phyloP scores from a whole-genome alignment of 495 filamentous ascomycete species.

The Penicillium paradoxum region DNA sequence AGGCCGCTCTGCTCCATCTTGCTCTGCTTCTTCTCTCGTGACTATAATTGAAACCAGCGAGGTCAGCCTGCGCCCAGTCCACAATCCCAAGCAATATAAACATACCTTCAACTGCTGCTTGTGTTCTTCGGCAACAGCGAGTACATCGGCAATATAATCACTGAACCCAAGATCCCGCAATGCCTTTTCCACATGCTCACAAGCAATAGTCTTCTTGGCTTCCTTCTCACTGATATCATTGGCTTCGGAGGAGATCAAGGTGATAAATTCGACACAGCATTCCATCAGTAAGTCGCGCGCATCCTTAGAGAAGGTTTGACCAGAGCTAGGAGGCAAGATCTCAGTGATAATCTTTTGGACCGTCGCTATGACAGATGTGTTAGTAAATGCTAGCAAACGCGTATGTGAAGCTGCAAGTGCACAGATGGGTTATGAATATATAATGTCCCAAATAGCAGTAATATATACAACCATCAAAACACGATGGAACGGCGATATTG shows the following conservation, averaged over 20 bases:
- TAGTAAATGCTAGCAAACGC: slow-evolving; percentile 10
- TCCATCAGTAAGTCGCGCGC: slow-evolving; percentile 93
- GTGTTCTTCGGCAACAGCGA: slow-evolving; percentile 84
- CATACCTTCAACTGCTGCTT: slow-evolving; percentile 87
- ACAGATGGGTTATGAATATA: background rate
- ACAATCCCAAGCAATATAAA: background rate
- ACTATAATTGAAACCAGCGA: slow-evolving; percentile 43
- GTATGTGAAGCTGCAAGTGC: slow-evolving; percentile 1
- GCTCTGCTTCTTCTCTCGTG: slow-evolving; percentile 91
- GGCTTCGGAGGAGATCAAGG: slow-evolving; percentile 90
- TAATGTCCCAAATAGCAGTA: too few species aligned
- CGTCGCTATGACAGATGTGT: slow-evolving; percentile 57
- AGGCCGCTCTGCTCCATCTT: slow-evolving; percentile 93
- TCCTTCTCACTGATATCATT: slow-evolving; percentile 99
- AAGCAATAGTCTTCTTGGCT: slow-evolving; percentile 96
- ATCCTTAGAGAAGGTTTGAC: slow-evolving; percentile 81
- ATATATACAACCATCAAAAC: background rate
- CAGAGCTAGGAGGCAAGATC: slow-evolving; percentile 69
- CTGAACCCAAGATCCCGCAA: slow-evolving; percentile 83
- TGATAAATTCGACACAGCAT: slow-evolving; percentile 99
- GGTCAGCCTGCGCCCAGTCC: slow-evolving; percentile 8
- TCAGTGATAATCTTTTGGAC: slow-evolving; percentile 97
- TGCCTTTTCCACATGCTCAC: slow-evolving; percentile 92
- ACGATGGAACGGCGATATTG: background rate
- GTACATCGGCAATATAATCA: slow-evolving; percentile 81